Conservation (phyloP, 2,329 filamentous ascomycete genomes). For the Blastomyces silverae region DNA sequence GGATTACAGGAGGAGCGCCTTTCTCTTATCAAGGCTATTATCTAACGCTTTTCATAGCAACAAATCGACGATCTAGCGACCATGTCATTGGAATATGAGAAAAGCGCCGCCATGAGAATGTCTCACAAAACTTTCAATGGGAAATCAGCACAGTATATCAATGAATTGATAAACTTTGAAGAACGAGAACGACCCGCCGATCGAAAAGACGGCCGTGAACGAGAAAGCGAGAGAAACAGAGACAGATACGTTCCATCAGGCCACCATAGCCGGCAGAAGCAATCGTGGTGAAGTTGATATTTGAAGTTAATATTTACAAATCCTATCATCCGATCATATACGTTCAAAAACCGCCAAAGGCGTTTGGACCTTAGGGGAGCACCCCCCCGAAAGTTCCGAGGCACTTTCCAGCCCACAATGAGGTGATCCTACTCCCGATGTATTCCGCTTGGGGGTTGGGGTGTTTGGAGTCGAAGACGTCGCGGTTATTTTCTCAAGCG, state of each 20-base stretch:
- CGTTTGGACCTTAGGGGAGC: not conserved
- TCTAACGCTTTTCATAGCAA: slow-evolving; percentile 31
- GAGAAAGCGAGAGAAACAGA: slow-evolving; percentile 11
- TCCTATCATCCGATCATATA: slow-evolving; percentile 3
- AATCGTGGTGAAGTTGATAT: slow-evolving; percentile 19
- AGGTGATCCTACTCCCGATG: not conserved
- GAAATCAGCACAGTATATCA: slow-evolving; percentile 38
- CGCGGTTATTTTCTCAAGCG: slow-evolving; percentile 8
- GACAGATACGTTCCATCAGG: slow-evolving; percentile 14
- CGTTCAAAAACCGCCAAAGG: not conserved
- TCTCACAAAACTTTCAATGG: slow-evolving; percentile 20
- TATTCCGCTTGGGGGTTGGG: not conserved
- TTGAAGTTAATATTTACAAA: slow-evolving; percentile 11
- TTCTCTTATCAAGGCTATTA: slow-evolving; percentile 9
- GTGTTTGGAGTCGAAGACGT: slow-evolving; percentile 7
- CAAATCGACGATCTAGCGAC: slow-evolving; percentile 46
- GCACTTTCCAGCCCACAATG: not conserved
- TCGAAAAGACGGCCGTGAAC: slow-evolving; percentile 14
- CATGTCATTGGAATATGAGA: slow-evolving; percentile 45
- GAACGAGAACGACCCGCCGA: slow-evolving; percentile 19
- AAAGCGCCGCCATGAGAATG: slow-evolving; percentile 44
- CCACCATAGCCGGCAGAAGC: slow-evolving; percentile 17
- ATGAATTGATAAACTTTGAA: slow-evolving; percentile 38
- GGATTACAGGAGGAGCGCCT: slow-evolving; percentile 15
- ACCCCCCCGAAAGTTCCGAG: not conserved